These are phyloP conservation scores for Pouteria campechiana DNA, from an alignment of 179 eudicot genomes.

Conservation along the genomic window DNA sequence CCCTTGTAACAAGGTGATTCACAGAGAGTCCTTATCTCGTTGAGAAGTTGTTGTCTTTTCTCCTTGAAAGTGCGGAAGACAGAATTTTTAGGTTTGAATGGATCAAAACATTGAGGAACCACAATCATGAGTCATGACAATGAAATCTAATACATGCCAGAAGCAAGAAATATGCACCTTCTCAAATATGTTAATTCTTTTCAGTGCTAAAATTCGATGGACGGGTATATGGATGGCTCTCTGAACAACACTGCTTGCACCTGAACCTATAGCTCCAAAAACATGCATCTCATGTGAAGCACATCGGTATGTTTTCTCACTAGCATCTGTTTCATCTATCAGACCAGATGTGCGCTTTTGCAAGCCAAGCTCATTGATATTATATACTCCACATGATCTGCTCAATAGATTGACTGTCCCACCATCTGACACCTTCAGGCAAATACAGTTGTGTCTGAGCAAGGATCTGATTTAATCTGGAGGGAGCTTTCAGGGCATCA, in stretches of 20 bases:
- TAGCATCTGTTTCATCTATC: slow-evolving; percentile 33
- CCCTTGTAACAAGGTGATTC: slow-evolving; percentile 91
- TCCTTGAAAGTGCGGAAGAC: slow-evolving; percentile 37
- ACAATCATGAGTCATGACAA: too few species aligned
- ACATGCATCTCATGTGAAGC: slow-evolving; percentile 91
- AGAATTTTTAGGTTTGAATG: neutral
- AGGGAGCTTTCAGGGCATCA: neutral
- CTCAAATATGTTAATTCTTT: slow-evolving; percentile 91
- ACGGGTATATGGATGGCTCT: slow-evolving; percentile 87
- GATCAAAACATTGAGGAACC: too few species aligned
- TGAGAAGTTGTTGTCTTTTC: slow-evolving; percentile 86
- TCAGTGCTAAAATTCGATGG: slow-evolving; percentile 82
- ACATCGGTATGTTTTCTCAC: slow-evolving; percentile 76
- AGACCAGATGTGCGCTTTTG: slow-evolving; percentile 69
- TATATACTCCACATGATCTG: slow-evolving; percentile 92
- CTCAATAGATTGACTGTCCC: slow-evolving; percentile 84
- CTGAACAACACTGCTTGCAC: slow-evolving; percentile 98
- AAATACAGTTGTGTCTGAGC: neutral
- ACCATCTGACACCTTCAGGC: slow-evolving; percentile 50
- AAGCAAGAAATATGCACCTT: slow-evolving; percentile 39
- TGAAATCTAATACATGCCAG: neutral
- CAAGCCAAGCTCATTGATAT: slow-evolving; percentile 79
- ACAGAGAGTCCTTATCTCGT: slow-evolving; percentile 81
- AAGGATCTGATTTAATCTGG: too few species aligned
- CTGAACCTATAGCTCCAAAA: slow-evolving; percentile 93